Conservation (phyloP, 495 filamentous ascomycete species). For the Copromyces sp. region DNA sequence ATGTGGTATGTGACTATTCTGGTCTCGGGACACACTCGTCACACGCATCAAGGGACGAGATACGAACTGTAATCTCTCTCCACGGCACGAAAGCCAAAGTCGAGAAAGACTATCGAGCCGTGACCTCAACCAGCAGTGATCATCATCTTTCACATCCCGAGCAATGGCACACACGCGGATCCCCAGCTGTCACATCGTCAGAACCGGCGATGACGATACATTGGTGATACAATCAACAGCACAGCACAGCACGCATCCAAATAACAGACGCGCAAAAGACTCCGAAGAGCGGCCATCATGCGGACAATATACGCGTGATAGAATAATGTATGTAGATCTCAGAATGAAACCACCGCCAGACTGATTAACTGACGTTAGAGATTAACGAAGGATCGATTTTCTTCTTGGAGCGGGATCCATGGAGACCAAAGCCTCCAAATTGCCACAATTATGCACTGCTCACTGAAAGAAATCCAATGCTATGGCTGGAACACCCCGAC, state of each 20-base stretch:
- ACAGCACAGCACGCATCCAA: background rate
- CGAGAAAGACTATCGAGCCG: background rate
- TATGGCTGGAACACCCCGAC: conserved; percentile 32
- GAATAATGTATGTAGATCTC: conserved; percentile 48
- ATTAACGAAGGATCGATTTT: conserved; percentile 53
- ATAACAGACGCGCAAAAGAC: background rate
- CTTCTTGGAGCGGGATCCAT: conserved; percentile 31
- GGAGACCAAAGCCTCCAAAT: conserved; percentile 28
- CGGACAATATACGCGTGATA: background rate
- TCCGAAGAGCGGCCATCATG: background rate
- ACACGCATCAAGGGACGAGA: background rate
- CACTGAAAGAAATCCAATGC: conserved; percentile 24
- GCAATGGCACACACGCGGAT: background rate
- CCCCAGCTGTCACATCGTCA: background rate
- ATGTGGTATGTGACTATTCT: background rate
- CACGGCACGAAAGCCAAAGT: background rate
- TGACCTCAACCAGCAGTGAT: background rate
- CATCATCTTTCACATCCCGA: background rate
- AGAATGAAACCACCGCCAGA: conserved; percentile 48
- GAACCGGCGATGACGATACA: too few relatives aligned
- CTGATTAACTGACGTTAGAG: conserved; percentile 39
- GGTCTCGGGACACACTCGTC: background rate
- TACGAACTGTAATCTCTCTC: background rate
- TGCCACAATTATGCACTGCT: conserved; percentile 27
- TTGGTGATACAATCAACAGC: background rate